These are phyloP conservation scores for Exophiala oligosperma DNA, from an alignment of 2,329 filamentous ascomycete species.

Conservation along the genomic window DNA sequence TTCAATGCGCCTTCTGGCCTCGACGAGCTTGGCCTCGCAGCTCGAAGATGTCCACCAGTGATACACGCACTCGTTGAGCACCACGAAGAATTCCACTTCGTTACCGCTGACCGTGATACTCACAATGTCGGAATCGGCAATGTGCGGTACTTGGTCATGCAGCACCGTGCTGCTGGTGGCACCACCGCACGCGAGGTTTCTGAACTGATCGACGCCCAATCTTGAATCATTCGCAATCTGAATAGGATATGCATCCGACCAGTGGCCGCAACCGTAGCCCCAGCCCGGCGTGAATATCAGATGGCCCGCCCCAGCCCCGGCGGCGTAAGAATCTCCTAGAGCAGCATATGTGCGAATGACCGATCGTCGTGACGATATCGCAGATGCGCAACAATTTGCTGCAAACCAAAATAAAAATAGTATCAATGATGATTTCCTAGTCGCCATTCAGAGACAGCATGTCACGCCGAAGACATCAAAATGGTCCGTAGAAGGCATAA, in stretches of 20 bases:
- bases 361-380: not conserved
- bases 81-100: conserved; percentile 31
- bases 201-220: conserved; percentile 22
- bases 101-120: conserved; percentile 33
- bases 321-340: conserved; percentile 33
- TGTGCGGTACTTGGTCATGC: conserved; percentile 20
- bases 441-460: not conserved
- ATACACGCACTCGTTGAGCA: conserved; percentile 34
- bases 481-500: too few relatives aligned
- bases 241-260: conserved; percentile 31
- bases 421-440: not conserved
- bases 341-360: conserved; percentile 26
- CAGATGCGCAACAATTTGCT: not conserved
- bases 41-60: conserved; percentile 25
- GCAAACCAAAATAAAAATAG: not conserved
- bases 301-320: conserved; percentile 30
- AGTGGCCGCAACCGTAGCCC: conserved; percentile 27
- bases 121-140: conserved; percentile 26
- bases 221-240: conserved; percentile 25
- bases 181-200: conserved; percentile 31
- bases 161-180: conserved; percentile 24
- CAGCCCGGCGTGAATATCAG: conserved; percentile 13
- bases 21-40: conserved; percentile 23
- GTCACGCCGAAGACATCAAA: not conserved
- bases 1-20: conserved; percentile 22